Evolutionary conservation across 2,329 filamentous ascomycete genomes (phyloP).

Genomic region (Phialophora expanda): DNA sequence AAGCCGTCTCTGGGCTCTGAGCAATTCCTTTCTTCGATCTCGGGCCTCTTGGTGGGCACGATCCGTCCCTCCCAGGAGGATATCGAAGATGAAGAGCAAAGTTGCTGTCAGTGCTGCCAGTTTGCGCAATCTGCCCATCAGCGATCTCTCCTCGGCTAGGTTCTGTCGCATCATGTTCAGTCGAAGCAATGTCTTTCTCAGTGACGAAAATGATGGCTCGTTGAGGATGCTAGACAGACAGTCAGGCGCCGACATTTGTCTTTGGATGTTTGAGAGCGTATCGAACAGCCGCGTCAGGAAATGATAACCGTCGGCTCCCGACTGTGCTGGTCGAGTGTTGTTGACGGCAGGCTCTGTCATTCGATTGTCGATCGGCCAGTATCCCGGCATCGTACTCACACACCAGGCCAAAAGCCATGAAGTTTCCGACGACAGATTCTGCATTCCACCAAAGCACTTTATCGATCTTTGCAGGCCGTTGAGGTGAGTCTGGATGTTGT

Average conservation of each 20-base stretch:
- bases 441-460: constrained; percentile 15
- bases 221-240: constrained; percentile 15
- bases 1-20: constrained; percentile 19
- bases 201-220: constrained; percentile 16
- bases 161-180: constrained; percentile 5
- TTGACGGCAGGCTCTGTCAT: constrained; percentile 7
- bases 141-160: background rate
- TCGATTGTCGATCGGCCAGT: constrained; percentile 21
- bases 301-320: background rate
- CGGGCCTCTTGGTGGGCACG: constrained; percentile 6
- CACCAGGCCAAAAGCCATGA: constrained; percentile 27
- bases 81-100: constrained; percentile 24
- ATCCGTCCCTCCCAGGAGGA: constrained; percentile 18
- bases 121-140: constrained; percentile 17
- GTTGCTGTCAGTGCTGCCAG: constrained; percentile 10
- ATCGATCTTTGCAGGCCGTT: constrained; percentile 22
- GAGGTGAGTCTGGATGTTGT: constrained; percentile 24
- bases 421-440: constrained; percentile 17
- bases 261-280: constrained; percentile 19
- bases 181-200: constrained; percentile 17
- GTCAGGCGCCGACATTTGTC: constrained; percentile 2
- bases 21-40: constrained; percentile 11
- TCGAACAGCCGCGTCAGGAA: constrained; percentile 18
- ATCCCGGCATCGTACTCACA: constrained; percentile 24
- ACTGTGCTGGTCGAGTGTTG: background rate